Conservation (phyloP, 2,329 filamentous ascomycete species). For the Ceratocystis smalleyi region DNA sequence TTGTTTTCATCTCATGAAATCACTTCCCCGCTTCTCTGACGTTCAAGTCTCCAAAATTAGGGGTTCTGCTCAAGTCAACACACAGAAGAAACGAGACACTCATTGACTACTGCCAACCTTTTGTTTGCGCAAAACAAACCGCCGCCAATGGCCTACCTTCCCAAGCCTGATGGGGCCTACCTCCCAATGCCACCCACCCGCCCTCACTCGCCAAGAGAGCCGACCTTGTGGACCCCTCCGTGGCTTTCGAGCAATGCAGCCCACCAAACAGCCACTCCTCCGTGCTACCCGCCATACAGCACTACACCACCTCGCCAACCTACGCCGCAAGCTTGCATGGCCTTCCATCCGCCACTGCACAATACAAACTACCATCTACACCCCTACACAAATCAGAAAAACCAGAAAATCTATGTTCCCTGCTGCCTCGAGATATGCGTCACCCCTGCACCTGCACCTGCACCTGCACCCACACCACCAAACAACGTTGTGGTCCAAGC, state of each 20-base stretch:
- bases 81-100: too few relatives aligned
- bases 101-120: too few relatives aligned
- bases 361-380: not conserved
- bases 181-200: constrained; percentile 2
- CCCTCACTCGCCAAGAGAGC: not conserved
- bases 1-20: not conserved
- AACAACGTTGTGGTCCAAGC: not conserved
- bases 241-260: not conserved
- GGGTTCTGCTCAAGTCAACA: not conserved
- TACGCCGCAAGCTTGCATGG: not conserved
- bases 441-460: not conserved
- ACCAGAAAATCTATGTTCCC: not conserved
- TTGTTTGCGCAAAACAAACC: not conserved
- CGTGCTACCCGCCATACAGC: not conserved
- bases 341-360: not conserved
- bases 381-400: not conserved
- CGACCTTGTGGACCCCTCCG: not conserved
- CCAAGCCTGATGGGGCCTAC: constrained; percentile 1
- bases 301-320: not conserved
- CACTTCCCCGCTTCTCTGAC: too few relatives aligned
- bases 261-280: not conserved
- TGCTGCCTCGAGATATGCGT: not conserved
- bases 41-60: not conserved
- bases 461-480: not conserved
- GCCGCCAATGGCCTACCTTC: constrained; percentile 3